Evolutionary conservation across 2,329 filamentous ascomycete species (phyloP).

Genomic region (Epichloe uncinata): DNA sequence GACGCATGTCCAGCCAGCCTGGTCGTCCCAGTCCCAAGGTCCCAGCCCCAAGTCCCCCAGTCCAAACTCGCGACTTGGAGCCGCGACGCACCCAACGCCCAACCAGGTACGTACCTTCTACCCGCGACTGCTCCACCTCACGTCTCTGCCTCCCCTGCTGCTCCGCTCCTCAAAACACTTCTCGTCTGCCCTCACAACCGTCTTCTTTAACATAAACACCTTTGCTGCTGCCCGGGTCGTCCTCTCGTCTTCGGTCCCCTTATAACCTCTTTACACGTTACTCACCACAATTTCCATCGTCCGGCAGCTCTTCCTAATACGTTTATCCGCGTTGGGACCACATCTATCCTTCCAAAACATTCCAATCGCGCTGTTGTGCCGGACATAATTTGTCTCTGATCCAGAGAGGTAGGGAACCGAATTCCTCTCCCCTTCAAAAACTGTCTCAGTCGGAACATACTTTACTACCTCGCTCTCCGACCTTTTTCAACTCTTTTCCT

Average conservation of each 20-base stretch:
- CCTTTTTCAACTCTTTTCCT: conserved; percentile 3
- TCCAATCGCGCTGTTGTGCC: conserved; percentile 23
- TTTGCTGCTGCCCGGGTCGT: conserved; percentile 15
- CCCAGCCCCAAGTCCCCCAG: background rate
- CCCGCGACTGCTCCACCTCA: conserved; percentile 10
- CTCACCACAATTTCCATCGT: conserved; percentile 12
- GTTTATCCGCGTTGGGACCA: conserved; percentile 15
- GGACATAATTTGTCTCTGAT: conserved; percentile 18
- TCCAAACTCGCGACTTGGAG: conserved; percentile 5
- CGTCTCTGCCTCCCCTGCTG: conserved; percentile 17
- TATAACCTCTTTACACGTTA: conserved; percentile 10
- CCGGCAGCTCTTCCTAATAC: conserved; percentile 16
- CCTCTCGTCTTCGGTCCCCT: conserved; percentile 9
- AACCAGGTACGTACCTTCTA: conserved; percentile 7
- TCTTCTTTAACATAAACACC: conserved; percentile 22
- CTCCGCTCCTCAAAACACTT: conserved; percentile 25
- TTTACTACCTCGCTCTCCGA: conserved; percentile 7
- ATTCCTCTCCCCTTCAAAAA: conserved; percentile 15
- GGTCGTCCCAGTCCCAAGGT: background rate
- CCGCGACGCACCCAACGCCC: conserved; percentile 4
- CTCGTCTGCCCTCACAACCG: conserved; percentile 20
- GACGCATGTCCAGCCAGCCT: too few relatives aligned
- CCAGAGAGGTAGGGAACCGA: conserved; percentile 23
- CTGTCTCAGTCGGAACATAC: conserved; percentile 17
- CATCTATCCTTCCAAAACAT: conserved; percentile 20